These are phyloP conservation scores for Irineochytrium annulatum DNA, from an alignment of 192 early-diverging fungal genomes.

Conservation along the genomic window DNA sequence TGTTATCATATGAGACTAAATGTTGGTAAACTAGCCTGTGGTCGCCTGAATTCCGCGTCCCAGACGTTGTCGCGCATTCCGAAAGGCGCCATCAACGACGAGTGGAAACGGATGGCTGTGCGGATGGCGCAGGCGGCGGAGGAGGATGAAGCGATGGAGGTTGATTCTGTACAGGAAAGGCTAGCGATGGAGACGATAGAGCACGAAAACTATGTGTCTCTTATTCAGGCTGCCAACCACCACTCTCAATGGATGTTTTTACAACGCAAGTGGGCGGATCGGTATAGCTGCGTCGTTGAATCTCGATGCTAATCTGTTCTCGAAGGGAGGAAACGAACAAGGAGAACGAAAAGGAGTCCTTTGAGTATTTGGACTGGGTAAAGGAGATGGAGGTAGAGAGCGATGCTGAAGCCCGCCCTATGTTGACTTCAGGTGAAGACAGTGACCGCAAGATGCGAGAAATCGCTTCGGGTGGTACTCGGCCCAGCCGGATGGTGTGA, in stretches of 20 bases:
- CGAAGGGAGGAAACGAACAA: too few species aligned
- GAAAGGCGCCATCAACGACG: neutral
- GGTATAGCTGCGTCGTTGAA: too few species aligned
- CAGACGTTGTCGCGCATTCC: neutral
- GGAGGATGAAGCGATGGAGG: neutral
- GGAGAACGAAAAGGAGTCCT: too few species aligned
- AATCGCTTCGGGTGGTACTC: too few species aligned
- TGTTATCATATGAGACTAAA: neutral
- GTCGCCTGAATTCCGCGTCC: conserved; percentile 37
- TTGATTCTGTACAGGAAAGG: neutral
- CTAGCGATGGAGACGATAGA: neutral
- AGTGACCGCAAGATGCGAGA: too few species aligned
- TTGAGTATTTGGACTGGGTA: too few species aligned
- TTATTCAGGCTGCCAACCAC: neutral
- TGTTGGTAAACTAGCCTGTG: conserved; percentile 14
- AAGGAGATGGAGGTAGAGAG: too few species aligned
- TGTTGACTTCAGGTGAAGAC: too few species aligned
- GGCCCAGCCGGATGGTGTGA: too few species aligned
- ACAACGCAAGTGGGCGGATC: too few species aligned
- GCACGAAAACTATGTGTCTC: neutral
- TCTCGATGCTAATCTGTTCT: too few species aligned
- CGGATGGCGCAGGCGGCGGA: neutral
- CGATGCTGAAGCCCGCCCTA: too few species aligned
- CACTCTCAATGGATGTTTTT: neutral
- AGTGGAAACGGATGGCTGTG: neutral